Base-by-base conservation (phyloP, 1,139 yeast genomes). In the Yamadazyma epiphylla region DNA sequence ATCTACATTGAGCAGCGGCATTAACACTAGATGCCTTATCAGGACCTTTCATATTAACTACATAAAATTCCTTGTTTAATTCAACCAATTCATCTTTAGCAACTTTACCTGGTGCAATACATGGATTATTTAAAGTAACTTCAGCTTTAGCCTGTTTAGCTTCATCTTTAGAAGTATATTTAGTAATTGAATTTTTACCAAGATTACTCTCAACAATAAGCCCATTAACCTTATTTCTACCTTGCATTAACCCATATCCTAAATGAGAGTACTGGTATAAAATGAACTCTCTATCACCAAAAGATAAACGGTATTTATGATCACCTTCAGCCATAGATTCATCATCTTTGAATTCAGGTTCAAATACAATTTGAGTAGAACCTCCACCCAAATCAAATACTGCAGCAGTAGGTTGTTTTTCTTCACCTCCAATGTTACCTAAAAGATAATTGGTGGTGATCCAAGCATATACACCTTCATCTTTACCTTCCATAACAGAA, bases 391-490 rank as follows among this genome's bases (percentile, higher is more conserved):
- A 76, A 55, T 91, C 99, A 53, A 91, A 91, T 10, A 91, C 95
- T 6, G 97, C 98, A 30, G 95, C 95, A 9, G 98, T 91, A 19
- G 91, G 85, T 19, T 62, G 57, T 58, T 78, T 77, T 28, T 76
- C 81, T 13, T 75, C 59, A 16, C 79, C 64, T 16, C 97, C 97
- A 53, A 91, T 87, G 60, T 89, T 89, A 25, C 96, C 96, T 45
- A 91, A 72, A 42, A 91, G 66, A 56, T 80, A 91, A 64, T 91
- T 91, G 31, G 96, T 81, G 22, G 98, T 91, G 54, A 91, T 83
- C 99, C 99, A 91, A 1, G 98, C 98, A 51, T 78, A 91, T n/a
- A 91, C 96, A 55, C 98, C 99, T 64, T 91, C 98, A 48, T 89
- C 95, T 39, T 77, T 81, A 45, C 98, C 98, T 36, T 85, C 91